Evolutionary conservation across 2,329 filamentous ascomycete genomes (phyloP).

Genomic region (Colletotrichum truncatum): DNA sequence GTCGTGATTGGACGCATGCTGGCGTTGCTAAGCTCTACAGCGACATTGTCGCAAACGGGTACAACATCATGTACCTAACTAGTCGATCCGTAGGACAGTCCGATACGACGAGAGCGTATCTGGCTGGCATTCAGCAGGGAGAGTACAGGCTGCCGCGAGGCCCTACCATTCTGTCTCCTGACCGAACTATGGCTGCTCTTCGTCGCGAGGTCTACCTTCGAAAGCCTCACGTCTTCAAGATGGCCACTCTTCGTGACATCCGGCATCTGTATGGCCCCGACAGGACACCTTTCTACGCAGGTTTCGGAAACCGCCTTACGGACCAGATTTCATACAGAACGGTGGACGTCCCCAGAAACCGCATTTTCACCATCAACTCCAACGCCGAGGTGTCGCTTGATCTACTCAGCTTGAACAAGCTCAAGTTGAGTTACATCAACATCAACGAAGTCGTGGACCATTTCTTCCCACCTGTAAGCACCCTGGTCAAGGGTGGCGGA

Average conservation of each 20-base stretch:
- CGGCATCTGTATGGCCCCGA: constrained; percentile 83
- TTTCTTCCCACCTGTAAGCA: constrained; percentile 92
- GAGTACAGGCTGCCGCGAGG: constrained; percentile 86
- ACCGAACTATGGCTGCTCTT: constrained; percentile 92
- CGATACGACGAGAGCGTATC: constrained; percentile 87
- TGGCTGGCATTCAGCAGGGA: constrained; percentile 90
- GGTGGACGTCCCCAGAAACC: constrained; percentile 91
- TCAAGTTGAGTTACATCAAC: constrained; percentile 95
- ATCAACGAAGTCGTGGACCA: constrained; percentile 98
- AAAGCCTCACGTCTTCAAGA: constrained; percentile 99
- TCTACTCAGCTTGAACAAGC: constrained; percentile 88
- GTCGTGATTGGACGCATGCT: constrained; percentile 96
- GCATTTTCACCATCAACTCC: constrained; percentile 99
- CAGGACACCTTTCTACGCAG: constrained; percentile 90
- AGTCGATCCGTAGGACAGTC: constrained; percentile 93
- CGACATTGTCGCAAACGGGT: constrained; percentile 93
- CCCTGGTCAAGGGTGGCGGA: constrained; percentile 86
- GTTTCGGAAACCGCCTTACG: constrained; percentile 95
- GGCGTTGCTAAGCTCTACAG: constrained; percentile 97
- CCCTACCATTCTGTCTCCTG: constrained; percentile 93
- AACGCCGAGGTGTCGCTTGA: constrained; percentile 96
- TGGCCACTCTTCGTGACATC: constrained; percentile 96
- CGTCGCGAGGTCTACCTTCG: constrained; percentile 92
- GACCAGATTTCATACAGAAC: constrained; percentile 96
- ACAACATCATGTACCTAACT: constrained; percentile 98